Evolutionary conservation across 164 flowering plant species (phyloP).

Genomic region (Kalanchoe fedtschenkoi): DNA sequence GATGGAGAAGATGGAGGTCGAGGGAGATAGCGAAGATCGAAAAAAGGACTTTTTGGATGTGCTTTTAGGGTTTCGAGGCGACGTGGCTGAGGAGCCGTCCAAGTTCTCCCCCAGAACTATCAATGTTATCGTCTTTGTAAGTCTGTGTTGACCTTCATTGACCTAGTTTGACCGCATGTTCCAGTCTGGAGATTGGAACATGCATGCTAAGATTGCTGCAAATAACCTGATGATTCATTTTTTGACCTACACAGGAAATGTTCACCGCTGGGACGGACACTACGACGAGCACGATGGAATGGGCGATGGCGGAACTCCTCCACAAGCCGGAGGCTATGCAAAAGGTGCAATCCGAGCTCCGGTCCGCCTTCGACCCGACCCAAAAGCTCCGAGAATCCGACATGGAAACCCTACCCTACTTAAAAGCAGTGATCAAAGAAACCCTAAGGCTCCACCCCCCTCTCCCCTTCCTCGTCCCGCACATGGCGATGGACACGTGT

Average conservation of each 20-base stretch:
- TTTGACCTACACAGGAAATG: slow-evolving; percentile 44
- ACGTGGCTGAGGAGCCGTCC: slow-evolving; percentile 23
- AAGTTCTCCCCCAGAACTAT: slow-evolving; percentile 33
- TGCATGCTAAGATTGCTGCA: too few relatives aligned
- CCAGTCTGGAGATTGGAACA: too few relatives aligned
- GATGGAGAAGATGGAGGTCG: slow-evolving; percentile 10
- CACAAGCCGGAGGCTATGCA: slow-evolving; percentile 22
- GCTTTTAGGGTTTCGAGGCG: slow-evolving; percentile 34
- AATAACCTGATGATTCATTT: too few relatives aligned
- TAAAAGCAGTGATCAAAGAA: slow-evolving; percentile 41
- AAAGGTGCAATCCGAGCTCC: slow-evolving; percentile 29
- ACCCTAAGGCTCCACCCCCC: slow-evolving; percentile 53
- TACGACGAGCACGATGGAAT: slow-evolving; percentile 40
- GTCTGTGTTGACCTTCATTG: too few relatives aligned
- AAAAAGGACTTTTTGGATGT: slow-evolving; percentile 47
- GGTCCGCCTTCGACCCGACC: slow-evolving; percentile 4
- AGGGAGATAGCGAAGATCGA: not conserved
- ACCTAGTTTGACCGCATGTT: too few relatives aligned
- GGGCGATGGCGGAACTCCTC: slow-evolving; percentile 52
- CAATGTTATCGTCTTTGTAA: slow-evolving; percentile 40
- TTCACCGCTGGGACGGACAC: slow-evolving; percentile 54
- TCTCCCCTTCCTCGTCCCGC: slow-evolving; percentile 36
- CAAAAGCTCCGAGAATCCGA: slow-evolving; percentile 28
- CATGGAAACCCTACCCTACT: slow-evolving; percentile 33
- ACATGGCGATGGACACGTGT: slow-evolving; percentile 29